A percentile compares a stretch with the other conserved stretches of the same genome.
phyloP scores from a whole-genome alignment of 169 alveolate species.

The Toxoplasma gondii region DNA sequence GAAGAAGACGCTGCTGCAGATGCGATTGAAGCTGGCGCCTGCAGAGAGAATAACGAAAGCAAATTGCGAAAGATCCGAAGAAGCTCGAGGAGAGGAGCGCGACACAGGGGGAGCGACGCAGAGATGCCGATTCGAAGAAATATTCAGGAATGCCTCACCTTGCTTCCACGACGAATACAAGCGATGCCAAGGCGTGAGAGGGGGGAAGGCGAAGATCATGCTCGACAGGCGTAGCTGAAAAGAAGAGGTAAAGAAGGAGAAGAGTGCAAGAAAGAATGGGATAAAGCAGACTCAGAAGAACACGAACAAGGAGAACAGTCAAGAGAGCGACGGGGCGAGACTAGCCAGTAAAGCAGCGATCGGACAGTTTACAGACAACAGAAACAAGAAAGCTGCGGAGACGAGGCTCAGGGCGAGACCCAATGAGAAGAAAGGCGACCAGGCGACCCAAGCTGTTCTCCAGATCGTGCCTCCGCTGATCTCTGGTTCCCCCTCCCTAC shows the following conservation, averaged over 20 bases:
- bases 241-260: neutral
- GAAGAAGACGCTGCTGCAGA: slow-evolving; percentile 57
- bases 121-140: neutral
- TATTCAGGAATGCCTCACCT: neutral
- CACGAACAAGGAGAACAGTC: too few relatives aligned
- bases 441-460: too few relatives aligned
- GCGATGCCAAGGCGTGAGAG: slow-evolving; percentile 54
- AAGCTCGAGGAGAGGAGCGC: neutral
- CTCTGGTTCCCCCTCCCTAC: neutral
- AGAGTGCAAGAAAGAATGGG: too few relatives aligned
- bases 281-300: too few relatives aligned
- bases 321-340: too few relatives aligned
- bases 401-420: too few relatives aligned
- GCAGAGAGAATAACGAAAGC: neutral
- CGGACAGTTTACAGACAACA: too few relatives aligned
- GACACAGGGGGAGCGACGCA: neutral
- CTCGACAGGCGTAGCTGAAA: slow-evolving; percentile 60
- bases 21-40: slow-evolving; percentile 69
- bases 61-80: neutral
- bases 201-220: slow-evolving; percentile 59
- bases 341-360: too few relatives aligned
- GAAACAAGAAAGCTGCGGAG: too few relatives aligned
- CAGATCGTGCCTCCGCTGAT: too few relatives aligned
- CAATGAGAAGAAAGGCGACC: too few relatives aligned
- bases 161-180: slow-evolving; percentile 67